phyloP scores from a whole-genome alignment of 305 asterid species.

The Fraxinus dipetala region DNA sequence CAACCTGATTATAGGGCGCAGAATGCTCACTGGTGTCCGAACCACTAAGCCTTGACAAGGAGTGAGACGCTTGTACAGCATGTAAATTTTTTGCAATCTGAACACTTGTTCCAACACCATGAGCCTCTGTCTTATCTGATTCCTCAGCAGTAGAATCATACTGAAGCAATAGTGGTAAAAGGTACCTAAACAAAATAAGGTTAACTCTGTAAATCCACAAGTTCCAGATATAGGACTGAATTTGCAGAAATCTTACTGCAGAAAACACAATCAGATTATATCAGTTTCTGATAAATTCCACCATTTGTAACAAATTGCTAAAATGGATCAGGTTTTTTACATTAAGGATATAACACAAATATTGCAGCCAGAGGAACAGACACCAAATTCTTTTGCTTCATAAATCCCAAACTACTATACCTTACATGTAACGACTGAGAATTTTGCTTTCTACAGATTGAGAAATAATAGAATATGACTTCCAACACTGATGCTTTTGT shows the following conservation, averaged over 20 bases:
- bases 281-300: neutral
- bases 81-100: slow-evolving; percentile 91
- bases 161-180: slow-evolving; percentile 84
- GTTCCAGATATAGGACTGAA: slow-evolving; percentile 10
- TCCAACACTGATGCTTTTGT: neutral
- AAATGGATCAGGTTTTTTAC: slow-evolving; percentile 1
- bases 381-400: slow-evolving; percentile 11
- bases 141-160: slow-evolving; percentile 97
- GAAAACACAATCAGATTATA: slow-evolving; percentile 3
- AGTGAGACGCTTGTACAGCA: slow-evolving; percentile 78
- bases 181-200: slow-evolving; percentile 64
- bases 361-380: slow-evolving; percentile 11
- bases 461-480: slow-evolving; percentile 8
- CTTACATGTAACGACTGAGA: slow-evolving; percentile 7
- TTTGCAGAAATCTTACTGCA: slow-evolving; percentile 6
- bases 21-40: slow-evolving; percentile 49
- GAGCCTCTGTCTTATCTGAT: slow-evolving; percentile 71
- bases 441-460: slow-evolving; percentile 8
- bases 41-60: slow-evolving; percentile 92
- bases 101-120: slow-evolving; percentile 93
- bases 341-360: slow-evolving; percentile 14
- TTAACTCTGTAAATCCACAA: slow-evolving; percentile 21
- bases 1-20: slow-evolving; percentile 72
- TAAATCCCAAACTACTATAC: slow-evolving; percentile 11
- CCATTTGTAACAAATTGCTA: neutral